Evolutionary conservation across 164 flowering plant genomes (phyloP).

Genomic region (Vitis rotundifolia): DNA sequence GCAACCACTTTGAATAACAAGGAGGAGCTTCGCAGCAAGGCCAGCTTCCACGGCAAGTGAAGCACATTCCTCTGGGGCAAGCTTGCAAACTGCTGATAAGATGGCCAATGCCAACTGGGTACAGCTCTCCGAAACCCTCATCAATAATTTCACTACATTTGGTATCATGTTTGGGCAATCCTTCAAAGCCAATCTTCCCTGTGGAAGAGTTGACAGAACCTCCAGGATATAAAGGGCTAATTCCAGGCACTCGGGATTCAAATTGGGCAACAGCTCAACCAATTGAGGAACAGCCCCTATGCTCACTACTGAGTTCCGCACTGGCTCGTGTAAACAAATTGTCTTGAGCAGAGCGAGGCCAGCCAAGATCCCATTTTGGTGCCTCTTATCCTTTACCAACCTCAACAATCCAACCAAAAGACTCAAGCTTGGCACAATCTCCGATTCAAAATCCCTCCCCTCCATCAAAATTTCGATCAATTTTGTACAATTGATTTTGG

Average conservation of each 20-base stretch:
- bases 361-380: slow-evolving; percentile 55
- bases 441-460: slow-evolving; percentile 56
- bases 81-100: slow-evolving; percentile 69
- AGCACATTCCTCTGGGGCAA: slow-evolving; percentile 81
- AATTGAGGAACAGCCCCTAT: slow-evolving; percentile 76
- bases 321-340: slow-evolving; percentile 52
- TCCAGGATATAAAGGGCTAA: slow-evolving; percentile 63
- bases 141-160: slow-evolving; percentile 62
- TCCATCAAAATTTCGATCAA: slow-evolving; percentile 68
- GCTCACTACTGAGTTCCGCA: slow-evolving; percentile 53
- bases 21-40: slow-evolving; percentile 80
- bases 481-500: slow-evolving; percentile 74
- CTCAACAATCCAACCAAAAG: slow-evolving; percentile 84
- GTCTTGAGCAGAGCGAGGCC: slow-evolving; percentile 69
- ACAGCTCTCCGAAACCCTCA: slow-evolving; percentile 81
- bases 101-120: slow-evolving; percentile 74
- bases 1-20: slow-evolving; percentile 92
- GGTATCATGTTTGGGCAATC: slow-evolving; percentile 66
- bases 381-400: slow-evolving; percentile 69
- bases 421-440: slow-evolving; percentile 68
- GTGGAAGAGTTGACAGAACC: slow-evolving; percentile 43
- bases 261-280: slow-evolving; percentile 60
- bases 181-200: slow-evolving; percentile 69
- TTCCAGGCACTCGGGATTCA: slow-evolving; percentile 71
- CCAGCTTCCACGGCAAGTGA: slow-evolving; percentile 80